Percentiles rank a stretch among this genome's conserved stretches.
Evolutionary conservation across 2,329 filamentous ascomycete genomes (phyloP).

Genomic region (Chrysoporthe puriensis): DNA sequence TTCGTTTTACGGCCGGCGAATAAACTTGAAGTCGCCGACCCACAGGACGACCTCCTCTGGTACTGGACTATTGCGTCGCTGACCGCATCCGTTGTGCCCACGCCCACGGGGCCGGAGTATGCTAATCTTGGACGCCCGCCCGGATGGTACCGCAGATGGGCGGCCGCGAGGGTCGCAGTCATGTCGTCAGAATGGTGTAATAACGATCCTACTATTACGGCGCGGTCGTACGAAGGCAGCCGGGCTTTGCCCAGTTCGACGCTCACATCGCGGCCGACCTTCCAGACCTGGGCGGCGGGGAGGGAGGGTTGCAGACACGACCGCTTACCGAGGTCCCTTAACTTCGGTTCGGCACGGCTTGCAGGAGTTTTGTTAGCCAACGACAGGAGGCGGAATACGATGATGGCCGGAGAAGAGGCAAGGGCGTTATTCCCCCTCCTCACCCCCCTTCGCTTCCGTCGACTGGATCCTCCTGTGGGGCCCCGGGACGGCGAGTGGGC

Average conservation of each 20-base stretch:
- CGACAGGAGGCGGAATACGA: not conserved
- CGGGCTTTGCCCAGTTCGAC: not conserved
- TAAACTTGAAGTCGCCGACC: not conserved
- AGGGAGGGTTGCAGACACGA: not conserved
- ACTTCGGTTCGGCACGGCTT: slow-evolving; percentile 6
- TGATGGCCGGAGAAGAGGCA: not conserved
- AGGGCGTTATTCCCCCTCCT: not conserved
- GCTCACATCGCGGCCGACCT: not conserved
- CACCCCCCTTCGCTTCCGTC: not conserved
- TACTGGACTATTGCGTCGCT: not conserved
- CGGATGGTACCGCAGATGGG: not conserved
- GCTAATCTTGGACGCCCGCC: slow-evolving; percentile 3
- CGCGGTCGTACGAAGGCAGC: not conserved
- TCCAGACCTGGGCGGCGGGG: not conserved
- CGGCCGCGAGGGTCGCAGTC: not conserved
- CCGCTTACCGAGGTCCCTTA: not conserved
- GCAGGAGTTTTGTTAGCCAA: not conserved
- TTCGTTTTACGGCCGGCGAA: not conserved
- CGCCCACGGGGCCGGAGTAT: slow-evolving; percentile 1
- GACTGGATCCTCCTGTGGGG: not conserved
- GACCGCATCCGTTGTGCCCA: not conserved
- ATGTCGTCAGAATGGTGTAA: not conserved
- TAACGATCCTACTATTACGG: not conserved
- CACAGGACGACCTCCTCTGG: not conserved
- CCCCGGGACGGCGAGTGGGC: not conserved